Base-by-base conservation (phyloP, 169 alveolate genomes). In the Miamiensis avidus region DNA sequence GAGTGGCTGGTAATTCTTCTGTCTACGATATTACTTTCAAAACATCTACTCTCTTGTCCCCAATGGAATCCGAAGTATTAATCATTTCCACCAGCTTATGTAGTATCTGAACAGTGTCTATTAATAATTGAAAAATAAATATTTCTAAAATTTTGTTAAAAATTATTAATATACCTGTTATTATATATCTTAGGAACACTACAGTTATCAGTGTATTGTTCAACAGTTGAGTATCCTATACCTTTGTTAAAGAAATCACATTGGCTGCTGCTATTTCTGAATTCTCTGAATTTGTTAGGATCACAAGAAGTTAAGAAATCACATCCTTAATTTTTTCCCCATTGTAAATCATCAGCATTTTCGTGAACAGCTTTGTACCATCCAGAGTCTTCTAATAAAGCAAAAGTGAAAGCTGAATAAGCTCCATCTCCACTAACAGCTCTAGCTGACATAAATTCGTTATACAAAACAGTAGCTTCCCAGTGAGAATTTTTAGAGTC, bases 361-460 rank as follows among this genome's bases (percentile, higher is more conserved):
- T 32, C 29, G 26, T 91, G 81, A 64, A 75, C 49, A n/a, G 74
- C 75, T 76, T 74, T 75, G 34, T 91, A 91, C 74, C 87, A 91
- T 6, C 94, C 94, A 0, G 88, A 72, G 72, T 91, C 94, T 85
- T 87, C 74, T 31, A 91, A 78, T 20, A 91, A 78, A 32, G 89
- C 86, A 4, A 88, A 33, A 34, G 92, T 91, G 65, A 91, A 74
- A 65, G 73, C 85, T 0, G 92, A 84, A 29, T 78, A 28, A 29
- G 33, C 77, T 1, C 75, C 31, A 31, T 78, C 83, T 4, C 83
- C 49, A 15, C 34, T 27, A 30, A 81, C 69, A 26, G 31, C 85
- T 28, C 72, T 29, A 31, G 85, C 92, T n/a, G 88, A 86, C 95
- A 92, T 92, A 81, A 84, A 88, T 81, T 92, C 95, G 25, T 88